Evolutionary conservation across 768 basidiomycete species (phyloP), one percentile per base, ranked within the genome.

Genomic region (Fistulinella prunicolor): DNA sequence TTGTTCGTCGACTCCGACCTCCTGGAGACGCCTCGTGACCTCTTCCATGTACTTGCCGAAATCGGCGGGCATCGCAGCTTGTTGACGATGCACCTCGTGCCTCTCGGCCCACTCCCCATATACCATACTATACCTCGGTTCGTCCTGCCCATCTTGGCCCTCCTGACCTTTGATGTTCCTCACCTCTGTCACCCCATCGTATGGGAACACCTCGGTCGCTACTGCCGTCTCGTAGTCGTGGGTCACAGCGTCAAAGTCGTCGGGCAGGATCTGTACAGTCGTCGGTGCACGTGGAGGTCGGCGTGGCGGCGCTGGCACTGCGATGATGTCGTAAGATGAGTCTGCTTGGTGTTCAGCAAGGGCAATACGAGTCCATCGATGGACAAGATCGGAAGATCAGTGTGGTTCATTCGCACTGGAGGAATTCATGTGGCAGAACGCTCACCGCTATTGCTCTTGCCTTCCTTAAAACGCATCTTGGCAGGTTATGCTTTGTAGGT

Each of bases 1-100:
- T 38, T 67, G 59, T 24, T 61, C 61, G n/a, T 66, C 64, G 4
- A 64, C 44, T 16, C 55, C 62, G 57, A 72, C 42, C 54, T 58
- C 50, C 53, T 67, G 58, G 58, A 74, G 56, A 57, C 75, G 38
- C 60, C 66, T 59, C 57, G 73, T 51, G 46, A 62, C 49, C 61
- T 72, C 51, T 47, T 60, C 55, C 60, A 59, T 57, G 50, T 65
- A 56, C 44, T 50, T 53, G 30, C 56, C 65, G 23, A 64, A 56
- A 38, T 68, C 58, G n/a, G 63, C 22, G 10, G 62, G 54, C 50
- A 49, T 41, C 26, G 53, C 39, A 9, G 41, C 52, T 28, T 66
- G 66, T 20, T 32, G 56, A 37, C 58, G 53, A 30, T 66, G 56
- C n/a, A 62, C 50, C 21, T 66, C 65, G 12, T 54, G 50, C 22